Conservation (phyloP, 805 yeast genomes). For the Candida fluviatilis region DNA sequence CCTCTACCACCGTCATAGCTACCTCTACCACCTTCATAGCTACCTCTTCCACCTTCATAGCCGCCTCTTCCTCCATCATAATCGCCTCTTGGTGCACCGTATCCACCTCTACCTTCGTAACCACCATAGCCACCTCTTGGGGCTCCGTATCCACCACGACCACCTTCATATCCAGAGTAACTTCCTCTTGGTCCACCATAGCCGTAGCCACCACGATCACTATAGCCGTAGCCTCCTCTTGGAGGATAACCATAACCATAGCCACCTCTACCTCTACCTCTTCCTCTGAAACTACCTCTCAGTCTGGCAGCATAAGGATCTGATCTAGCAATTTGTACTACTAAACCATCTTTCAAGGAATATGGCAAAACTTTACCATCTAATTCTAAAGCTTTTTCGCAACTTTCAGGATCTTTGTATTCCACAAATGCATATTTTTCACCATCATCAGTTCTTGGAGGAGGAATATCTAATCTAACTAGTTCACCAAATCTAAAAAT, state of each 20-base stretch:
- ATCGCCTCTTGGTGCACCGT: conserved; percentile 12
- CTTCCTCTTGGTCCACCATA: conserved; percentile 15
- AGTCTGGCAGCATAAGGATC: conserved; percentile 44
- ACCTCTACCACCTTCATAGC: conserved; percentile 9
- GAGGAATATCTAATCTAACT: conserved; percentile 58
- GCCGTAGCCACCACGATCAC: conserved; percentile 18
- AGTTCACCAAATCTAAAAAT: conserved; percentile 48
- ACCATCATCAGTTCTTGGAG: conserved; percentile 56
- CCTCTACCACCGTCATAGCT: conserved; percentile 13
- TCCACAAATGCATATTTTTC: conserved; percentile 64
- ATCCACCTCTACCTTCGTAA: conserved; percentile 2
- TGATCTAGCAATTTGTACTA: conserved; percentile 53
- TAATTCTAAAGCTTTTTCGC: conserved; percentile 49
- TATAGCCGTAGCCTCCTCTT: conserved; percentile 19
- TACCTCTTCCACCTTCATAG: conserved; percentile 4
- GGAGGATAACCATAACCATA: conserved; percentile 20
- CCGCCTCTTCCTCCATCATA: conserved; percentile 13
- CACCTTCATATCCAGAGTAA: conserved; percentile 14
- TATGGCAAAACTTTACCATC: conserved; percentile 43
- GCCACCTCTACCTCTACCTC: conserved; percentile 25
- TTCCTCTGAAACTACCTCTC: conserved; percentile 28
- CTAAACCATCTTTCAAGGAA: conserved; percentile 39
- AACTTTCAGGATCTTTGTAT: conserved; percentile 47
- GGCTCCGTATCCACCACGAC: conserved; percentile 1
- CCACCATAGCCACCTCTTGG: conserved; percentile 6